Evolutionary conservation across 75 land plant species (phyloP), one percentile per base, ranked within the genome.

Genomic region (Pinus taeda): DNA sequence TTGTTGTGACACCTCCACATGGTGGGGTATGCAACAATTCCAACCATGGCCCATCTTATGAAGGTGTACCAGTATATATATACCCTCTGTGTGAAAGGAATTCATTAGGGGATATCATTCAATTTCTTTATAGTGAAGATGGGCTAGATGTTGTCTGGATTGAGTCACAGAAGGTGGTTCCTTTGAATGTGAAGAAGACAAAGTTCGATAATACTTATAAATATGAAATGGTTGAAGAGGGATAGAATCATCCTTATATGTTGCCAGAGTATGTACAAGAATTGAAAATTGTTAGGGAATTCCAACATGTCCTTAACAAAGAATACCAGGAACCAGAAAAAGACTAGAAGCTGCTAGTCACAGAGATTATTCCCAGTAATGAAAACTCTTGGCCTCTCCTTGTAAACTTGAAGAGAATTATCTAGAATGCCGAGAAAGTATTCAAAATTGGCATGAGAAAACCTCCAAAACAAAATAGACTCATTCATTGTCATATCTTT

Each of bases 61-160:
- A 26, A 26, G 26, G 26, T 26, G 26, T n/a, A n/a, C n/a, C n/a
- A n/a, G n/a, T n/a, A n/a, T n/a, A n/a, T n/a, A n/a, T n/a, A n/a
- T n/a, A 26, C 26, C 26, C 26, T 26, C 26, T 26, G 26, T 26
- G 98, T 76, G 99, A 94, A 4, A 82, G 99, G 29, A 97, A 97
- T 53, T 97, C 99, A 2, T 80, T 92, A 45, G 99, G 99, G 0
- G 95, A 95, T 95, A 98, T 97, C 15, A 95, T 97, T 74, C 99
- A 97, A 76, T 97, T 97, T 79, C 90, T 97, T 9, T 97, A 97
- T 85, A 98, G 99, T 24, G 99, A 97, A 78, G 99, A 97, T 88
- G 99, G 99, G 29, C 93, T 97, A 93, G 99, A 97, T 86, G 85
- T 95, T 79, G 95, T 97, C 49, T 97, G 93, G 99, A 94, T 97